A percentile compares a stretch with the other conserved stretches of the same genome.
phyloP scores from a whole-genome alignment of 768 basidiomycete genomes.

The Tylopilus rubrobrunneus region DNA sequence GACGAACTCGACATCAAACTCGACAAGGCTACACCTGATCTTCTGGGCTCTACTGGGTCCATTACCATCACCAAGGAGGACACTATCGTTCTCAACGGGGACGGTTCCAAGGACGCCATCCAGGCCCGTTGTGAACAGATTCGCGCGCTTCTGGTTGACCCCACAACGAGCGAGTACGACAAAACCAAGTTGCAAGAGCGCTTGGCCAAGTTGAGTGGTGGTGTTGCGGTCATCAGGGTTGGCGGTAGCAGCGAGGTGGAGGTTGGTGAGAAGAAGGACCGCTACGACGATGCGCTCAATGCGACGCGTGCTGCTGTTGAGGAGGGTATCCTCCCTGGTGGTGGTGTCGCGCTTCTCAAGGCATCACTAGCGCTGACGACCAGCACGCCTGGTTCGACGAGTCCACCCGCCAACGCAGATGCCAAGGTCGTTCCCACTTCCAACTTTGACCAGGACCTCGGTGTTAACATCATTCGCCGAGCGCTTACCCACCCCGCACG shows the following conservation, averaged over 20 bases:
- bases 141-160: slow-evolving; percentile 74
- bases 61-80: slow-evolving; percentile 98
- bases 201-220: slow-evolving; percentile 91
- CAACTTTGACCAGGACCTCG: slow-evolving; percentile 98
- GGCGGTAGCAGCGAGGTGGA: slow-evolving; percentile 93
- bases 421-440: slow-evolving; percentile 67
- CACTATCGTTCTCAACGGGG: slow-evolving; percentile 92
- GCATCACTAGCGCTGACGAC: slow-evolving; percentile 70
- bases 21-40: slow-evolving; percentile 52
- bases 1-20: slow-evolving; percentile 91
- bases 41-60: slow-evolving; percentile 87
- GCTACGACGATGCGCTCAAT: slow-evolving; percentile 95
- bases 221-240: slow-evolving; percentile 99
- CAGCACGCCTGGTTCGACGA: slow-evolving; percentile 41
- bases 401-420: slow-evolving; percentile 48
- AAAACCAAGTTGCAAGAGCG: slow-evolving; percentile 94
- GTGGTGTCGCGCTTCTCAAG: slow-evolving; percentile 90
- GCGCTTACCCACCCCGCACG: neutral
- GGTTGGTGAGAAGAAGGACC: slow-evolving; percentile 91
- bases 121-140: slow-evolving; percentile 96
- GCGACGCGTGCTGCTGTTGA: slow-evolving; percentile 98
- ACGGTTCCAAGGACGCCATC: slow-evolving; percentile 86
- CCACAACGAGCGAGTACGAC: slow-evolving; percentile 90
- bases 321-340: slow-evolving; percentile 97
- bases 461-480: slow-evolving; percentile 80